Evolutionary conservation across 306 rosid species (phyloP), one percentile per base, ranked within the genome.

Genomic region (Castanea crenata): DNA sequence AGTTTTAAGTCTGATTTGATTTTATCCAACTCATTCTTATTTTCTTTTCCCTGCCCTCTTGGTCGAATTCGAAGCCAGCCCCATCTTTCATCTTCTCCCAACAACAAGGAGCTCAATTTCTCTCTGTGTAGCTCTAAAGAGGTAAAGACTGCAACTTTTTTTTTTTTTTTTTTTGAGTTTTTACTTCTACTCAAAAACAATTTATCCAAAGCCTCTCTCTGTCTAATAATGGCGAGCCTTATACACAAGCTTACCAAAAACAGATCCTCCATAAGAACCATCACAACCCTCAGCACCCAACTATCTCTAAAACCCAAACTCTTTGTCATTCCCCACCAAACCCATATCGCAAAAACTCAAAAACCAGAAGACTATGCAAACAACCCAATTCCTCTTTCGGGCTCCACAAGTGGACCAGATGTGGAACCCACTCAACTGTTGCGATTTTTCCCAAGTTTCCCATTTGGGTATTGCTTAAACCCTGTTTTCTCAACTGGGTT

Each of bases 381-480:
- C 11, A 44, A 38, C 75, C 56, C 21, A 29, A 19, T 68, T 80
- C 25, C 55, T 12, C 10, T 67, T 71, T 74, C 72, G 74, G 77
- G 67, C 54, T 16, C 62, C 67, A 16, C 54, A 1, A 5, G 63
- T 15, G 51, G 20, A 34, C 61, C 49, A 73, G 76, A 61, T 75
- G 65, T 11, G 6, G 81, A 83, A 19, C 27, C 67, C 69, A 34
- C 78, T 55, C 80, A 51, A 1, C 41, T 67, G 9, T 44, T 74
- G 51, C 85, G 32, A 2, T 54, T 79, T 14, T 84, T 74, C 77
- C 90, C 90, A 7, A 74, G 38, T 34, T 81, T 84, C 11, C 88
- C 90, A 23, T 73, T 83, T 59, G 90, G 87, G 46, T 82, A 27
- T 82, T 77, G 75, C 68, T 69, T 84, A 12, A 71, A 79, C 38